phyloP scores from a whole-genome alignment of 768 basidiomycete genomes.

The Jaapia argillacea region DNA sequence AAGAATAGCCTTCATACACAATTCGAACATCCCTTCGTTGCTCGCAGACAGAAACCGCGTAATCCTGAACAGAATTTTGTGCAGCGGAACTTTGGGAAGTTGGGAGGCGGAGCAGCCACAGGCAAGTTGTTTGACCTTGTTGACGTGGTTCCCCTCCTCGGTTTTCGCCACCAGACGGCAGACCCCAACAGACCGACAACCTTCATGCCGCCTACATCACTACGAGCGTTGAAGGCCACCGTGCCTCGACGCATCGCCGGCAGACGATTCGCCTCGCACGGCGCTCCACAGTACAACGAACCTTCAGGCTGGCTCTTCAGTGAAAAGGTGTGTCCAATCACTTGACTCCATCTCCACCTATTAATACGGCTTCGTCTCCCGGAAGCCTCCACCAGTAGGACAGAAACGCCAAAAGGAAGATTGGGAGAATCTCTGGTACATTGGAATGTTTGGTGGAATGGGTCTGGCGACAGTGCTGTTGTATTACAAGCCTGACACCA shows the following conservation, averaged over 20 bases:
- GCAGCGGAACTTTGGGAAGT: too few species aligned
- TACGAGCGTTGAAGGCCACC: slow-evolving; percentile 8
- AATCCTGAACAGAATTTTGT: too few species aligned
- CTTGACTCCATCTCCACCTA: neutral
- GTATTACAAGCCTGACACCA: slow-evolving; percentile 92
- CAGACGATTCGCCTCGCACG: slow-evolving; percentile 60
- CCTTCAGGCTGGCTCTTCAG: slow-evolving; percentile 82
- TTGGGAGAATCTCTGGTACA: slow-evolving; percentile 88
- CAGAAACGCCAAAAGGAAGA: slow-evolving; percentile 82
- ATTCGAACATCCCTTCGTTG: too few species aligned
- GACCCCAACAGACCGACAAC: neutral
- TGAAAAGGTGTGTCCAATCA: slow-evolving; percentile 62
- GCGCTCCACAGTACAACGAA: slow-evolving; percentile 79
- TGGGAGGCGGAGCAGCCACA: too few species aligned
- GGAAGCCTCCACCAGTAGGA: slow-evolving; percentile 65
- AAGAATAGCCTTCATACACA: too few species aligned
- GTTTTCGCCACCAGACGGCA: slow-evolving; percentile 1
- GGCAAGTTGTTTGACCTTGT: too few species aligned
- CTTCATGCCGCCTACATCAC: slow-evolving; percentile 4
- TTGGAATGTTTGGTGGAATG: slow-evolving; percentile 88
- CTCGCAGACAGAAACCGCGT: too few species aligned
- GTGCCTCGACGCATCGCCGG: slow-evolving; percentile 16
- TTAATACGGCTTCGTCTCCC: neutral
- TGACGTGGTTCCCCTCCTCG: neutral
- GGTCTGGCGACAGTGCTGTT: slow-evolving; percentile 62